Base-by-base conservation (phyloP, 1,284 basidiomycete species). In the Ceratobasidium sp. region DNA sequence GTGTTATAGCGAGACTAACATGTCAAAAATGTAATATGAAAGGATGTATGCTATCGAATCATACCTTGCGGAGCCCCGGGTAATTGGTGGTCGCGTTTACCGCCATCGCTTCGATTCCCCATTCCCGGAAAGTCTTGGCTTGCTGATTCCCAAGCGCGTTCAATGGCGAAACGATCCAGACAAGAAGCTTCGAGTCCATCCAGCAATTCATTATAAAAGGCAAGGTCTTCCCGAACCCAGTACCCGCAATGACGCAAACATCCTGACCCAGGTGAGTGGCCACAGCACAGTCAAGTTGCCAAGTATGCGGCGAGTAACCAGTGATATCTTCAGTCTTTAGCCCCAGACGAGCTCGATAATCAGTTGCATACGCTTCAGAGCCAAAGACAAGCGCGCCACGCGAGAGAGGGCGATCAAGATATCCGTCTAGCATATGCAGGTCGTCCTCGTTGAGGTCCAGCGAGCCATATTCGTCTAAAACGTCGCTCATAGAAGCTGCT, bases 161-260 rank as follows among this genome's bases (percentile, higher is more conserved):
- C 19, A 71, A 29, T 3, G 67, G 54, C 22, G 67, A 59, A 4
- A 71, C 22, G 33, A 71, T 59, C 44, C 27, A 54, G 22, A 48
- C 31, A 19, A 44, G 19, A 7, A 56, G 19, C 17, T 36, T 44
- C 1, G 24, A 9, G 33, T 57, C 36, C 19, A 59, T 8, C 11
- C 17, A 59, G 54, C 44, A 59, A 31, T 31, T 45, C 22, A 71
- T 56, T 7, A 71, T 36, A 45, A 71, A 71, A 11, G 54, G 17
- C n/a, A 59, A 22, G n/a, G 54, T 71, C n/a, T 71, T 71, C 24
- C 71, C 71, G 11, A 19, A 65, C 48, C 71, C 60, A 36, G 71
- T 73, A 22, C 71, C 71, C 11, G 71, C 60, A 2, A 63, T 8
- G 4, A 65, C 31, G 65, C 63, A 57, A 14, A 47, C 41, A 31